Base-by-base conservation (phyloP, 2,329 filamentous ascomycete species). In the Talaromyces pinophilus region DNA sequence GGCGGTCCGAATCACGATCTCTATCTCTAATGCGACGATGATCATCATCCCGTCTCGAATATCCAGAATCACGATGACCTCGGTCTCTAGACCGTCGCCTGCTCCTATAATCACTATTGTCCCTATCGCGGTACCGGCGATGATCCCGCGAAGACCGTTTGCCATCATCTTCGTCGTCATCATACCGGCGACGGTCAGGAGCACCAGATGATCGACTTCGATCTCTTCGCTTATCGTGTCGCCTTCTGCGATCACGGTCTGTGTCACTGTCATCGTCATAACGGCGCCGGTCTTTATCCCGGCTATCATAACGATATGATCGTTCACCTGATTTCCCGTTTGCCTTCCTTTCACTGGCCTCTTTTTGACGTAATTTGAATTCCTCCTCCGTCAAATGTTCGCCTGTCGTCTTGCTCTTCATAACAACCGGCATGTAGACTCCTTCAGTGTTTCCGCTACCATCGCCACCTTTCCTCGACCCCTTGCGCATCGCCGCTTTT, bases 381-480 rank as follows among this genome's bases (percentile, higher is more conserved):
- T 89, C 87, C 65, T 88, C 86, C 74, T 89, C 86, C 0, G 86
- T 88, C 44, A 88, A 81, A 62, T 83, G 79, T 77, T 89, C 85
- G 13, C 88, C 88, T 0, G 88, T 90, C 68, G 81, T 81, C 71
- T 85, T 87, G 73, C 88, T 88, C 65, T 82, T 80, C 76, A 90
- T 79, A 63, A 87, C 77, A 1, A 90, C 81, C 0, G 88, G 88
- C 70, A 86, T 87, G 73, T 89, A 90, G 5, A 85, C 80, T 60
- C 82, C 81, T 54, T 82, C 78, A 0, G 75, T 74, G 46, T 72
- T 76, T 73, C 75, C 44, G 74, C 78, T 72, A 25, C 69, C 71
- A 42, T 78, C 78, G 38, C 82, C 82, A 66, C 83, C 83, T 72
- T 86, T 85, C 65, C 85, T 85, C 64, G 87, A 87, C 67, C 82